Base-by-base conservation (phyloP, 2,329 filamentous ascomycete species). In the Zalaria obscura region DNA sequence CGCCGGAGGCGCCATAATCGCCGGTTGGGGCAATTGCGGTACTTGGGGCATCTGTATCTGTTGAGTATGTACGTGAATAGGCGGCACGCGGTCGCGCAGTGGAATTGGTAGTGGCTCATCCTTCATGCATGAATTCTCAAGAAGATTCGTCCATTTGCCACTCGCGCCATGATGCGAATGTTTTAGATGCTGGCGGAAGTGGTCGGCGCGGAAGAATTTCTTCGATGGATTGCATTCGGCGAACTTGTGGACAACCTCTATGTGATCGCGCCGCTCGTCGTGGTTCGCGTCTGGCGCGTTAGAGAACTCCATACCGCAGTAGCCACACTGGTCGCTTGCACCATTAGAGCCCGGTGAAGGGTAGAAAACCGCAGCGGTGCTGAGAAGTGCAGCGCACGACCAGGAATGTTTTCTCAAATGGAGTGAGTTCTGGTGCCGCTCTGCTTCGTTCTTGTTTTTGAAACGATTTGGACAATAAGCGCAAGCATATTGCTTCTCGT, bases 371-470 rank as follows among this genome's bases (percentile, higher is more conserved):
- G 83, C 78, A 54, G 86, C 76, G 54, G 76, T 72, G 7, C 76
- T 76, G 25, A 69, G 60, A 26, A 98, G 75, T 1, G 88, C 85
- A 28, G 87, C 88, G 61, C 91, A 98, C 7, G 89, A 95, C 91
- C 91, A 98, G 38, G 88, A 95, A 64, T 96, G 87, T 25, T 83
- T 80, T 29, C 89, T 78, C 5, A 96, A 73, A 60, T 96, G 89
- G 7, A 96, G 75, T 9, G 88, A 94, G 55, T 95, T 96, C 56
- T 94, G 88, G 58, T 96, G 89, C 28, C 91, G 78, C 61, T 96
- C 89, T 2, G 88, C 88, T 65, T 96, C 91, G 54, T 96, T 96
- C 65, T 96, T 96, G 66, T 96, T 96, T 65, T 96, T 96, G 69
- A 96, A 96, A 7, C 89, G 79, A 58, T 95, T 95, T 35, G 83